Evolutionary conservation across 192 early-diverging fungal species (phyloP), one percentile per base, ranked within the genome.

Genomic region (Rhizophagus sp.): DNA sequence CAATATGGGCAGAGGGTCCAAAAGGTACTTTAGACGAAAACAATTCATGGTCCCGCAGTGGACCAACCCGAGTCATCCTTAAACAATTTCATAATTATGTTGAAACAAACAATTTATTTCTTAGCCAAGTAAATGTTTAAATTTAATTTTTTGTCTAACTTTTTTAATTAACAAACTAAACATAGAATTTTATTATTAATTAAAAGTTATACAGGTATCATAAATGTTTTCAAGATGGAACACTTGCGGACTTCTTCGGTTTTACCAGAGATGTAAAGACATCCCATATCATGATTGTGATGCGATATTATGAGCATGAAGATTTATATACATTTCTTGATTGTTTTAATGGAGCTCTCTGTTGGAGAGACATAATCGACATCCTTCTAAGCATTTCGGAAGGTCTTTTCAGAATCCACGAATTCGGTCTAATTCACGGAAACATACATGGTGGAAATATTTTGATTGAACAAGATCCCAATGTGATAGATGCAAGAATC

Each of bases 361-460:
- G 62, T 25, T 64, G 62, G 62, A 22, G 62, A 2, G 62, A 64
- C 10, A 24, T 63, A n/a, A 17, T 63, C 2, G 62, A 63, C 25
- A n/a, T 63, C 2, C 24, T 63, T 22, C 25, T 2, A 0, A 1
- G 10, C 0, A 11, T 49, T 13, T 49, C 47, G 1, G 49, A 50
- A 50, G 49, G 49, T 4, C 2, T 50, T 5, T 10, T 19, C 2
- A 47, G 30, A 27, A 50, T 78, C 1, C 76, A 78, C 39, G 24
- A 68, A 15, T 1, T 7, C 1, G 34, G 52, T 0, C 41, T 78
- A 27, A 7, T n/a, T 27, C 76, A 78, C 39, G 27, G 47, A 17
- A 34, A 78, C n/a, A 1, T 78, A 33, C 76, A 78, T 49, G 64
- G 63, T 4, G 76, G 76, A 15, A 78, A 78, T 67, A 10, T 78